Conservation (phyloP, 495 filamentous ascomycete genomes). For the Evernia prunastri region DNA sequence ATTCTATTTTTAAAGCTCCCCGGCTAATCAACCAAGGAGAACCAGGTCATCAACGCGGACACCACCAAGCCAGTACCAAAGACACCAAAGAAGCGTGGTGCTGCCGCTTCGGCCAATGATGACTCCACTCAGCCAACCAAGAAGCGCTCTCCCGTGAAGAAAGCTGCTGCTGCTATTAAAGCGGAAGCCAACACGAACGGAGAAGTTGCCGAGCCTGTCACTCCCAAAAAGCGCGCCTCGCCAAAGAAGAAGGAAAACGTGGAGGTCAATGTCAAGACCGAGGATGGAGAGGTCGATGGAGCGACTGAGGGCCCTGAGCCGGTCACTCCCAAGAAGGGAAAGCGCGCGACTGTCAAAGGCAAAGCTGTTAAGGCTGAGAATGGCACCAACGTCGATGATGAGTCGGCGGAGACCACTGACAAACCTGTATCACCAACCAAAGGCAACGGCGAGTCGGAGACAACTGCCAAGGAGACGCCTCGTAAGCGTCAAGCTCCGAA, state of each 20-base stretch:
- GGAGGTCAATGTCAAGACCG: neutral
- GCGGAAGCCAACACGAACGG: neutral
- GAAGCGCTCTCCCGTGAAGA: conserved; percentile 10
- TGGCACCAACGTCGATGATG: neutral
- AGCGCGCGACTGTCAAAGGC: neutral
- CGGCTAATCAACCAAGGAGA: neutral
- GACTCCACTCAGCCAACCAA: conserved; percentile 9
- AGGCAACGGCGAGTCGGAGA: neutral
- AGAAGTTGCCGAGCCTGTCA: neutral
- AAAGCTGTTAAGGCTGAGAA: neutral
- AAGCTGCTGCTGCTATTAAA: conserved; percentile 2
- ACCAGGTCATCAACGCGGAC: neutral
- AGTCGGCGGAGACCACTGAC: neutral
- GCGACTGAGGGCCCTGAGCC: conserved; percentile 2
- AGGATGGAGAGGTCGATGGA: neutral
- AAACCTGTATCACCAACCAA: neutral
- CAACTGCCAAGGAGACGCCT: neutral
- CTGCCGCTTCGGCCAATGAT: neutral
- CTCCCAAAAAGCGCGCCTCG: neutral
- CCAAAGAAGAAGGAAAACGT: neutral
- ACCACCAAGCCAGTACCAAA: neutral
- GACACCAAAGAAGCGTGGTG: conserved; percentile 19
- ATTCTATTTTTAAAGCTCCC: neutral
- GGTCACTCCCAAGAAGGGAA: conserved; percentile 1
- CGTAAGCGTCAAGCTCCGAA: conserved; percentile 13